phyloP scores from a whole-genome alignment of 257 asterid genomes.

The Solanum chilense region DNA sequence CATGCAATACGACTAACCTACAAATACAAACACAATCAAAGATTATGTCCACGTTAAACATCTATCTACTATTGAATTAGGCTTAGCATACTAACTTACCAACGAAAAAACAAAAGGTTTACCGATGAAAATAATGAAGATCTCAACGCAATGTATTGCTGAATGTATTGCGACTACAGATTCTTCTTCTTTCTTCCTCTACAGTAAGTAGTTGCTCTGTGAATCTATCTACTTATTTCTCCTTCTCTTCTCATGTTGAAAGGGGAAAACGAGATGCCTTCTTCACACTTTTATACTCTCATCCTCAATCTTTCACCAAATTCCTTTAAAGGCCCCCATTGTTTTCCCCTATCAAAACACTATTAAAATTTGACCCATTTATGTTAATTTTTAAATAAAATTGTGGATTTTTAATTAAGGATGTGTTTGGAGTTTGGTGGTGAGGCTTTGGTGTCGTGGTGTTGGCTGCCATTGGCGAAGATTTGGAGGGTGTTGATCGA shows the following conservation, averaged over 20 bases:
- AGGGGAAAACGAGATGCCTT: neutral
- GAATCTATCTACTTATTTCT: neutral
- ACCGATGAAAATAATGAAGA: neutral
- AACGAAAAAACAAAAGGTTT: neutral
- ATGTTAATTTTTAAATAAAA: too few relatives aligned
- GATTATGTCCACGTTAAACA: neutral
- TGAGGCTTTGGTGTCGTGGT: too few relatives aligned
- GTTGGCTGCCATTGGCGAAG: too few relatives aligned
- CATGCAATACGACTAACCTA: neutral
- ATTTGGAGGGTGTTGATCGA: too few relatives aligned
- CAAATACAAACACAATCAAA: neutral
- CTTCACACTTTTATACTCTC: neutral
- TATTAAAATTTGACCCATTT: too few relatives aligned
- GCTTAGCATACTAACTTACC: neutral
- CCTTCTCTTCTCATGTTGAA: neutral
- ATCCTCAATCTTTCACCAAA: neutral
- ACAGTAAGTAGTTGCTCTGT: neutral
- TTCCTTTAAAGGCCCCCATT: neutral
- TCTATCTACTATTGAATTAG: neutral
- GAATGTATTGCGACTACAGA: neutral
- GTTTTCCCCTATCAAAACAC: neutral
- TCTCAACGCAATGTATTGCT: neutral
- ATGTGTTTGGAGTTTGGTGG: too few relatives aligned
- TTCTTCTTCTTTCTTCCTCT: neutral
- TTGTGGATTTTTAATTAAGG: too few relatives aligned